Evolutionary conservation across 2,329 filamentous ascomycete genomes (phyloP).

Genomic region (Pseudogymnoascus sp.): DNA sequence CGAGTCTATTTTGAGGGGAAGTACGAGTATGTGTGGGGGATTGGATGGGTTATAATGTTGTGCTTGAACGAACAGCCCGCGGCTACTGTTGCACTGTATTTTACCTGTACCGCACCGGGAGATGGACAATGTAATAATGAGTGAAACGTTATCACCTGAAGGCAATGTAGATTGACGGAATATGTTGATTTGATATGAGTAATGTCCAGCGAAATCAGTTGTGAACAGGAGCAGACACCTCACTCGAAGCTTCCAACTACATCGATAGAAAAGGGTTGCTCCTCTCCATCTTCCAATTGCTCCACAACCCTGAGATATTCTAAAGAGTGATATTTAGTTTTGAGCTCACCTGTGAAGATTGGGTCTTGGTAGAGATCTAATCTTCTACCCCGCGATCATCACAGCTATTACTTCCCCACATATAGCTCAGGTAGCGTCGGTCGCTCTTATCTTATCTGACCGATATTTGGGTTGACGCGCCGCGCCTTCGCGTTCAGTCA

Average conservation of each 20-base stretch:
- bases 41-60: constrained; percentile 4
- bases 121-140: neutral
- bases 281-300: neutral
- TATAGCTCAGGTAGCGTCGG: neutral
- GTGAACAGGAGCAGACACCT: neutral
- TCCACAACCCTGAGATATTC: neutral
- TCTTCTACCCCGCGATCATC: neutral
- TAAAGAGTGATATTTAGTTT: neutral
- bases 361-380: neutral
- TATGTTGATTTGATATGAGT: neutral
- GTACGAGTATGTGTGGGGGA: neutral
- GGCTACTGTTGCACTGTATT: constrained; percentile 1
- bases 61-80: constrained; percentile 3
- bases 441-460: neutral
- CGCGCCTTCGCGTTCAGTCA: neutral
- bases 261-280: neutral
- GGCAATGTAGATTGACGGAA: neutral
- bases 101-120: neutral
- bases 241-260: neutral
- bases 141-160: neutral
- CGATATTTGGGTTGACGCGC: neutral
- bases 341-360: neutral
- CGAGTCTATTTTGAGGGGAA: neutral
- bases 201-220: neutral
- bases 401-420: neutral